Evolutionary conservation across 306 rosid species (phyloP), one percentile per base, ranked within the genome.

Genomic region (Dryas alaskensis): DNA sequence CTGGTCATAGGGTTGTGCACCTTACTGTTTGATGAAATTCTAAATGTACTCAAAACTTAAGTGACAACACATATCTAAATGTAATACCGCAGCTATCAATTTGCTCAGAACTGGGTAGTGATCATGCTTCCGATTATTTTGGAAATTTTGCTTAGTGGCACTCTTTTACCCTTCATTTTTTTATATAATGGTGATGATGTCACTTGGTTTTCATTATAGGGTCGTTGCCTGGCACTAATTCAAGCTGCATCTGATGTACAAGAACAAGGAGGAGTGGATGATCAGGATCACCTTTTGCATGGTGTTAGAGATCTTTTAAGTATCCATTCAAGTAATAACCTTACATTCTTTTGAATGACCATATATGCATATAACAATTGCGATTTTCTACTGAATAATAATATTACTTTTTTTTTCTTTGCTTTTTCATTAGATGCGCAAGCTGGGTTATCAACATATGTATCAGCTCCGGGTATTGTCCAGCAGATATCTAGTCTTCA

Each of bases 231-330:
- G 87, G 95, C 96, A 17, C 84, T 92, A 46, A 90, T 94, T 75
- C 96, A 94, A 90, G 97, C 93, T 65, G 90, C 95, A 74, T 88
- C 97, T 62, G 99, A 92, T 82, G 89, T 84, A 80, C 97, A 90
- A 86, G 97, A 94, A 80, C 95, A 88, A 76, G 97, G 99, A 73
- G 98, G 96, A 49, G 97, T 94, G 73, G 96, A 94, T 82, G 99
- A 94, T 73, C 91, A 86, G 64, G 99, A 94, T 78, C 79, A 88
- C 79, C 87, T 92, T 86, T 80, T 94, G 92, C 99, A 94, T 75
- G 90, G 96, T 63, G 93, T 94, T 59, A 91, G 97, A 85, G 99
- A 92, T 84, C 93, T 94, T 69, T 86, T 92, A 60, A 94, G 92
- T 82, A 87, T 94, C 78, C 92, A 92, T 84, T 89, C 97, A 82